phyloP scores from a whole-genome alignment of 208 protist species.

The Angomonas deanei region DNA sequence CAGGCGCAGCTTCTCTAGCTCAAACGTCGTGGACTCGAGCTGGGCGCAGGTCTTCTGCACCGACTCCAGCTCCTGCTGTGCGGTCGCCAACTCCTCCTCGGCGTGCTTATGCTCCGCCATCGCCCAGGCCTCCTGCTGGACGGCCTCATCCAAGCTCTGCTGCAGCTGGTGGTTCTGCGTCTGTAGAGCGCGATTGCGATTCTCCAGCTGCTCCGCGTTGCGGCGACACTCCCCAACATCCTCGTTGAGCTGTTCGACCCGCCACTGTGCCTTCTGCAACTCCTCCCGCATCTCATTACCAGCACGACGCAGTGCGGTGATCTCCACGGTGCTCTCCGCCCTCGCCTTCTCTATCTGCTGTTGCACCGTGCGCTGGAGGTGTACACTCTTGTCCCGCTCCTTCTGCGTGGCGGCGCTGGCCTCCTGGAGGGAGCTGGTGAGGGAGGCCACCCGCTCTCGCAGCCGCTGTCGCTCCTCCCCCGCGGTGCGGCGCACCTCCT shows the following conservation, averaged over 20 bases:
- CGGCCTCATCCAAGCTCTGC: constrained; percentile 28
- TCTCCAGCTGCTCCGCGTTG: constrained; percentile 10
- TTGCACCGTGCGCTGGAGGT: constrained; percentile 33
- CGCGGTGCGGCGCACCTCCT: constrained; percentile 14
- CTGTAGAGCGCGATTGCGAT: neutral
- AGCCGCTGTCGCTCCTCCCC: constrained; percentile 27
- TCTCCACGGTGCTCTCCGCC: constrained; percentile 33
- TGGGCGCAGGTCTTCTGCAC: constrained; percentile 20
- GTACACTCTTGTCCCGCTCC: constrained; percentile 21
- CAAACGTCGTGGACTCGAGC: constrained; percentile 28
- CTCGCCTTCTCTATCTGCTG: constrained; percentile 32
- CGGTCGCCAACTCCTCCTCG: constrained; percentile 33
- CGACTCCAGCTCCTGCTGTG: constrained; percentile 39
- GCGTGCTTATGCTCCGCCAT: constrained; percentile 33
- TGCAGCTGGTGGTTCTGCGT: constrained; percentile 21
- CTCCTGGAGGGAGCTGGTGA: constrained; percentile 21
- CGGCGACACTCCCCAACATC: constrained; percentile 20
- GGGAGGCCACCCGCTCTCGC: constrained; percentile 24
- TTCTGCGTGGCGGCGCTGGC: constrained; percentile 14
- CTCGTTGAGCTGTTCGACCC: constrained; percentile 22
- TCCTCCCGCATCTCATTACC: constrained; percentile 35
- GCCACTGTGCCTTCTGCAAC: constrained; percentile 27
- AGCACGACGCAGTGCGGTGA: constrained; percentile 41
- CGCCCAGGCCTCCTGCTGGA: constrained; percentile 60
- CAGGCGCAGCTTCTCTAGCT: constrained; percentile 47